These are phyloP conservation scores for Aaosphaeria arxii DNA, from an alignment of 2,329 filamentous ascomycete species.

Conservation along the genomic window DNA sequence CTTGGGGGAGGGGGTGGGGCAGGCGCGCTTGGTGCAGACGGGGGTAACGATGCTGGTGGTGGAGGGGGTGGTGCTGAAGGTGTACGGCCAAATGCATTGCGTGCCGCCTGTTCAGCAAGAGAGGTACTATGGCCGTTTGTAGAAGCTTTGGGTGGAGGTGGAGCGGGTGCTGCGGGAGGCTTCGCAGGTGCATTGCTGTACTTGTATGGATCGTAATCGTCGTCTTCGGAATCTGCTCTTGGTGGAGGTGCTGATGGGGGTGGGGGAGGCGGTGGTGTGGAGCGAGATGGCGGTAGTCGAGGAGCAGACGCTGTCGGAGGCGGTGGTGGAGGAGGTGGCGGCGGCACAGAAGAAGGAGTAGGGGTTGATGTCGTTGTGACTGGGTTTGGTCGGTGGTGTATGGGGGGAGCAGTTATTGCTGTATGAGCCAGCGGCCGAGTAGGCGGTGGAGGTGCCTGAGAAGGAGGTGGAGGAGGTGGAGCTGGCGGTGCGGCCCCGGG, in stretches of 20 bases:
- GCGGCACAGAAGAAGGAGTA: constrained; percentile 38
- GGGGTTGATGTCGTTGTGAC: constrained; percentile 40
- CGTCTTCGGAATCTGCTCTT: constrained; percentile 16
- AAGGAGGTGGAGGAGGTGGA: constrained; percentile 42
- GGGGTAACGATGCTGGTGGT: constrained; percentile 47
- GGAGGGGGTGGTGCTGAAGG: constrained; percentile 42
- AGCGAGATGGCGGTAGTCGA: constrained; percentile 15
- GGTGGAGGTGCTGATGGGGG: constrained; percentile 50
- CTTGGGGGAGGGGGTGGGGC: constrained; percentile 37
- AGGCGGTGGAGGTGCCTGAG: constrained; percentile 28
- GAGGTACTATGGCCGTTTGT: constrained; percentile 43
- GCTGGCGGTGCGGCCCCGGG: constrained; percentile 40
- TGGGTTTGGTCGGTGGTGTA: constrained; percentile 36
- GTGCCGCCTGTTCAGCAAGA: constrained; percentile 58
- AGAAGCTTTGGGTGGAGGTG: constrained; percentile 57
- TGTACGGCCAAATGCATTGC: constrained; percentile 53
- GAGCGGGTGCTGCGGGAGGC: constrained; percentile 35
- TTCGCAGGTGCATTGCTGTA: constrained; percentile 51
- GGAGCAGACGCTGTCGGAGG: constrained; percentile 37
- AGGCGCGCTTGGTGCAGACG: constrained; percentile 36
- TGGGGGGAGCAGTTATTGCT: constrained; percentile 19
- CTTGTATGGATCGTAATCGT: constrained; percentile 37
- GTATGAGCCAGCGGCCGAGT: background rate
- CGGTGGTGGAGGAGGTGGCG: constrained; percentile 30
- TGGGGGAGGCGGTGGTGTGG: constrained; percentile 52